Base-by-base conservation (phyloP, 208 protist genomes). In the Spongospora subterranea region DNA sequence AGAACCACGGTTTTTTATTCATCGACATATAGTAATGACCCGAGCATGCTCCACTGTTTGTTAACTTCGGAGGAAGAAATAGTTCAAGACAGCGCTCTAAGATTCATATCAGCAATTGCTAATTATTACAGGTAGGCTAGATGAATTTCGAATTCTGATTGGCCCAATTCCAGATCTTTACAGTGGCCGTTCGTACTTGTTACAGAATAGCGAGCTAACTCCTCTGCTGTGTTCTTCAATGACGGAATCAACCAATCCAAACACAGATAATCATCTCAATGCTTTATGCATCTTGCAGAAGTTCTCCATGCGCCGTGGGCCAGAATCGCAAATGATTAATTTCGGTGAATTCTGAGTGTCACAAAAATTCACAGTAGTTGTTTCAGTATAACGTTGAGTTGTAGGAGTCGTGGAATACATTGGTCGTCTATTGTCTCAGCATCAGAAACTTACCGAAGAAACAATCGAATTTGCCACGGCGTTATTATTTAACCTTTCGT, bases 311-410 rank as follows among this genome's bases (percentile, higher is more conserved):
- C n/a, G 71, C 13, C 71, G 71, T 82, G 71, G 6, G 6, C 71
- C 71, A 45, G 71, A 82, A 82, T 45, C 71, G n/a, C 71, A 82
- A 43, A 82, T 82, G 71, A 82, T 82, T n/a, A 35, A 82, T 43
- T 43, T 82, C 13, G 71, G 71, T 82, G n/a, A 82, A n/a, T 82
- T 35, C 35, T 6, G n/a, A 6, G 17, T 43, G 13, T n/a, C n/a
- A n/a, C n/a, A n/a, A n/a, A n/a, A n/a, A n/a, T n/a, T n/a, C n/a
- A n/a, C n/a, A n/a, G n/a, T n/a, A n/a, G n/a, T n/a, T n/a, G n/a
- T n/a, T n/a, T n/a, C n/a, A n/a, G n/a, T 43, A n/a, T 6, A 6
- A 17, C 35, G 71, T 82, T 82, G 71, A 35, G 6, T 45, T 82
- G n/a, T 82, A 82, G 71, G 71, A 40, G 71, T 82, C 35, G 35